phyloP scores from a whole-genome alignment of 768 basidiomycete genomes.

The Suillus weaverae region DNA sequence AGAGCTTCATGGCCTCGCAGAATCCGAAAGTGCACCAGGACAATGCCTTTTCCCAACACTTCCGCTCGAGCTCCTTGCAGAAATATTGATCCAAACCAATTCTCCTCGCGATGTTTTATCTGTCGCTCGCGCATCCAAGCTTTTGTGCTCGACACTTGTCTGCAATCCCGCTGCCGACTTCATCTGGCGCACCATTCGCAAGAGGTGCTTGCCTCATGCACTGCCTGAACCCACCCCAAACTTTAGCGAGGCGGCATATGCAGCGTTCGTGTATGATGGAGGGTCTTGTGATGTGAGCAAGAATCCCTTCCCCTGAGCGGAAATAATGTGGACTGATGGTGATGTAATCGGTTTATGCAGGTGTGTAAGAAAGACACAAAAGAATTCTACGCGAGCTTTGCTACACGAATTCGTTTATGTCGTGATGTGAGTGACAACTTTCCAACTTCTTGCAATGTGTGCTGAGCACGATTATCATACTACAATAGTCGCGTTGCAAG shows the following conservation, averaged over 20 bases:
- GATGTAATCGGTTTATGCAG: constrained; percentile 23
- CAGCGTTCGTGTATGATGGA: constrained; percentile 61
- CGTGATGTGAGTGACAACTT: constrained; percentile 28
- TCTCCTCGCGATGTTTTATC: constrained; percentile 61
- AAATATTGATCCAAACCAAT: constrained; percentile 52
- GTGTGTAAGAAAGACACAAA: constrained; percentile 39
- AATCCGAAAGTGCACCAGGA: neutral
- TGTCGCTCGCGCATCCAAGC: constrained; percentile 57
- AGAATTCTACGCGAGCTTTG: constrained; percentile 47
- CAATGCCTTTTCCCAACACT: constrained; percentile 28
- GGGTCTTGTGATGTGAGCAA: constrained; percentile 54
- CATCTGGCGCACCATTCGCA: constrained; percentile 61
- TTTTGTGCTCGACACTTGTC: constrained; percentile 50
- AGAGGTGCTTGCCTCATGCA: constrained; percentile 30
- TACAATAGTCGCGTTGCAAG: constrained; percentile 23
- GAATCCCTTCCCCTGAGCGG: neutral
- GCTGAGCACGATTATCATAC: neutral
- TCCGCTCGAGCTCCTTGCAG: constrained; percentile 65
- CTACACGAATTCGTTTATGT: constrained; percentile 49
- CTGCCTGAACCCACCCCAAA: constrained; percentile 44
- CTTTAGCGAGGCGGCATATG: constrained; percentile 59
- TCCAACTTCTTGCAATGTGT: neutral
- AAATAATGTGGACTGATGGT: neutral
- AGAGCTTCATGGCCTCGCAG: neutral
- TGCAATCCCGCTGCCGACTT: constrained; percentile 42